Evolutionary conservation across 148 eudicot species (phyloP), one percentile per base, ranked within the genome.

Genomic region (Cornus florida): DNA sequence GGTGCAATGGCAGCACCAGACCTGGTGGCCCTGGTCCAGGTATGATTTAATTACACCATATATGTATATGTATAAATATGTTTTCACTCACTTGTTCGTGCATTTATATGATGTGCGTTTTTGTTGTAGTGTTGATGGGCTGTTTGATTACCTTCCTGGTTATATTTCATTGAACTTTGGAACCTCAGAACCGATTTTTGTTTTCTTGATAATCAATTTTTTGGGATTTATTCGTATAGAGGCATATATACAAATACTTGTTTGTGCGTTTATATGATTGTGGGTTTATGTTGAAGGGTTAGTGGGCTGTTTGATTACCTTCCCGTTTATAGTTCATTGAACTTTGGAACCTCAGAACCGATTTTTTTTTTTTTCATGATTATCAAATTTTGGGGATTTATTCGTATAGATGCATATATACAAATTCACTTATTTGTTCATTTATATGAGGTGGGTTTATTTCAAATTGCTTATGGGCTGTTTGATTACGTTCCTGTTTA

Each of bases 11-110:
- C 80, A 81, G 80, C 84, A 53, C 71, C 48, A 39, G 78, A 32
- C 81, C 83, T 20, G 83, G 84, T 71, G 83, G 81, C 68, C 82
- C 87, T 31, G 81, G 78, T 64, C 76, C 77, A 62, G 85, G 85
- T 79, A 81, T 46, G 2, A 66, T 46, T 2, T 57, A 13, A 57
- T 8, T 57, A 13, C 62, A 13, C 20, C 5, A 16, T 57, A 13
- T 57, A 57, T 57, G 20, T 57, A 57, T 57, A 57, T 19, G 13
- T 57, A 57, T 57, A 2, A 53, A 11, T 53, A 20, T 17, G 8
- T 6, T 6, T 62, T 6, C 22, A 13, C 6, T 62, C 24, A 62
- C 23, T 57, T 62, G 66, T 62, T 62, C 3, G 20, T 62, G 66
- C 24, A 62, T 0, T 62, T 62, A 6, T 62, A 7, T n/a, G 59